These are phyloP conservation scores for Cutaneotrichosporon sp. DNA, from an alignment of 1,284 basidiomycete genomes.

Conservation along the genomic window DNA sequence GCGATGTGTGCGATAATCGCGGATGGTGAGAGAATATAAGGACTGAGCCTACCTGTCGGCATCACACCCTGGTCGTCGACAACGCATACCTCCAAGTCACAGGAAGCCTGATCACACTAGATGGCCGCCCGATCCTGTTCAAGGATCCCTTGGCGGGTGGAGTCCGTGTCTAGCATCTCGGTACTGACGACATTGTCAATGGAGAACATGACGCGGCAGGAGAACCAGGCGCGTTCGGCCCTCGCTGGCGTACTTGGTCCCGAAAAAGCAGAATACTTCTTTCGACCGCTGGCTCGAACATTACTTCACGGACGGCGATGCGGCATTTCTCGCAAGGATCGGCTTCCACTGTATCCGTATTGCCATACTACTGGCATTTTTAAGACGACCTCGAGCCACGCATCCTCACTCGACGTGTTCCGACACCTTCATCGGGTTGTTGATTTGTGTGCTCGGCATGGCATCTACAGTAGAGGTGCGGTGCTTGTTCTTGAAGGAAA, in stretches of 20 bases:
- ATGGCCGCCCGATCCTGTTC: slow-evolving; percentile 33
- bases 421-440: slow-evolving; percentile 50
- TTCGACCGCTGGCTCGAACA: slow-evolving; percentile 69
- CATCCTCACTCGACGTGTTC: slow-evolving; percentile 47
- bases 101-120: slow-evolving; percentile 24
- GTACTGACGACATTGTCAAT: slow-evolving; percentile 36
- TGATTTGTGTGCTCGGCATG: slow-evolving; percentile 41
- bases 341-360: slow-evolving; percentile 66
- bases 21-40: not conserved
- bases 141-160: slow-evolving; percentile 49
- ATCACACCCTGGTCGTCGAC: not conserved
- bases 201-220: slow-evolving; percentile 48
- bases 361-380: slow-evolving; percentile 47
- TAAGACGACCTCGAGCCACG: slow-evolving; percentile 48
- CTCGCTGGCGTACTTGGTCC: slow-evolving; percentile 63
- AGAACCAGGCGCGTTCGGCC: slow-evolving; percentile 63
- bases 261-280: slow-evolving; percentile 70
- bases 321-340: slow-evolving; percentile 62
- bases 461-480: slow-evolving; percentile 33
- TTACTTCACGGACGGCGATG: slow-evolving; percentile 65
- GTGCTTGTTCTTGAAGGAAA: too few relatives aligned
- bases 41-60: not conserved
- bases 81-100: slow-evolving; percentile 5
- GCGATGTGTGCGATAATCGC: not conserved
- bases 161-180: slow-evolving; percentile 25